phyloP scores from a whole-genome alignment of 1,139 yeast species.

The Lodderomyces theae region DNA sequence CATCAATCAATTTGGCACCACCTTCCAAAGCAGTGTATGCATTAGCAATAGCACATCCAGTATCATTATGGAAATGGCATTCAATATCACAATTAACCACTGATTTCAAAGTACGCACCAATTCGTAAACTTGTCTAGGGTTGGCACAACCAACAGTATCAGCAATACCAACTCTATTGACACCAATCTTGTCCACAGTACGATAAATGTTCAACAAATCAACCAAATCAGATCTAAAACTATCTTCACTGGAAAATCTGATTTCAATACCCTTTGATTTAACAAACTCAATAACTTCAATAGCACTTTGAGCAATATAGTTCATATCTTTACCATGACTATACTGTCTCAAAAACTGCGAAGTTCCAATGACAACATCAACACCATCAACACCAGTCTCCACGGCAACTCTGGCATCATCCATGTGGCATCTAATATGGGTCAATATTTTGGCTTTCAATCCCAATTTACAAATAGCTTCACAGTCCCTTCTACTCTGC shows the following conservation, averaged over 20 bases:
- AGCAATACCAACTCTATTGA: slow-evolving; percentile 98
- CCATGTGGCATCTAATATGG: slow-evolving; percentile 98
- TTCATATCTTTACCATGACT: slow-evolving; percentile 99
- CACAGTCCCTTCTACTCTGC: slow-evolving; percentile 90
- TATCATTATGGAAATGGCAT: slow-evolving; percentile 98
- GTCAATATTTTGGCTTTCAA: slow-evolving; percentile 89
- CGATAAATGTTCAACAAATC: slow-evolving; percentile 93
- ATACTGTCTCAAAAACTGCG: slow-evolving; percentile 89
- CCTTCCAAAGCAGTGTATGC: slow-evolving; percentile 98
- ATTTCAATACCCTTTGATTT: slow-evolving; percentile 96
- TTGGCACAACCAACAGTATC: slow-evolving; percentile 99
- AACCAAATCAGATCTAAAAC: slow-evolving; percentile 95
- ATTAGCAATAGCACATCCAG: slow-evolving; percentile 98
- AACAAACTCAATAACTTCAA: slow-evolving; percentile 96
- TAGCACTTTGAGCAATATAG: slow-evolving; percentile 93
- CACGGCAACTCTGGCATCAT: slow-evolving; percentile 95
- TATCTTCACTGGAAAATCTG: slow-evolving; percentile 95
- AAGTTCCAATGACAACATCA: slow-evolving; percentile 97
- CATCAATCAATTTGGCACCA: slow-evolving; percentile 94
- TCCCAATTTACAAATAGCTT: slow-evolving; percentile 96
- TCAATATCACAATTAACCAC: slow-evolving; percentile 97
- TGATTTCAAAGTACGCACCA: slow-evolving; percentile 87
- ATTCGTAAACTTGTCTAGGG: slow-evolving; percentile 97
- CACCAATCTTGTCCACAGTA: slow-evolving; percentile 97
- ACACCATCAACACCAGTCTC: slow-evolving; percentile 99